A percentile compares a stretch with the other conserved stretches of the same genome.
Conservation (phyloP, 1,139 yeast genomes). For the Fermentozyma sake region DNA sequence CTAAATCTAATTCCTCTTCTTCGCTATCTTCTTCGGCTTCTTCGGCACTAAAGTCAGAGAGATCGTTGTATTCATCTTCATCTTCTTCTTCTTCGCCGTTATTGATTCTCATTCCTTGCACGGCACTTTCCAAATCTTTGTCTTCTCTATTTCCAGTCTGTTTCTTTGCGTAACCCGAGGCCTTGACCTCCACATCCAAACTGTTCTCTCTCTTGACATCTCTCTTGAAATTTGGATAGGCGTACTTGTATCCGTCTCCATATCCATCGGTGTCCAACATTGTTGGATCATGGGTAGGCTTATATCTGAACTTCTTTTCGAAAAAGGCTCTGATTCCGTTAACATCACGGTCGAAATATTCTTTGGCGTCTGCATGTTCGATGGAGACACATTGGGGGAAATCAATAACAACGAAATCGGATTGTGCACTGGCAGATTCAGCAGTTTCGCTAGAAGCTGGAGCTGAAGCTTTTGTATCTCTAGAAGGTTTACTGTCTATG, state of each 20-base stretch:
- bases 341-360: constrained; percentile 87
- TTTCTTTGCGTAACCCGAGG: constrained; percentile 86
- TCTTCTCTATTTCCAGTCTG: constrained; percentile 43
- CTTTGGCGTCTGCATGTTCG: constrained; percentile 83
- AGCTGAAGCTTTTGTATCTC: too few species aligned
- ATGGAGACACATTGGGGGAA: constrained; percentile 97
- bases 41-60: constrained; percentile 9
- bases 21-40: constrained; percentile 22
- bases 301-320: constrained; percentile 69
- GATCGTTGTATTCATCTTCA: constrained; percentile 26
- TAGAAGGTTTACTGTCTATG: too few species aligned
- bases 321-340: constrained; percentile 84
- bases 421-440: constrained; percentile 48
- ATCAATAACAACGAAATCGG: constrained; percentile 84
- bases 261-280: constrained; percentile 75
- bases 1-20: constrained; percentile 24
- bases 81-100: constrained; percentile 28
- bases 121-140: constrained; percentile 72
- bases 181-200: constrained; percentile 80
- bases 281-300: constrained; percentile 56
- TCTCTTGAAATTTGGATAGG: constrained; percentile 74
- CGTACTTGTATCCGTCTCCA: constrained; percentile 74
- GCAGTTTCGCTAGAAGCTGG: too few species aligned
- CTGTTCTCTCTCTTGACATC: constrained; percentile 67
- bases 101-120: constrained; percentile 54